These are phyloP conservation scores for Candida dajiaensis DNA, from an alignment of 805 yeast species.

Conservation along the genomic window DNA sequence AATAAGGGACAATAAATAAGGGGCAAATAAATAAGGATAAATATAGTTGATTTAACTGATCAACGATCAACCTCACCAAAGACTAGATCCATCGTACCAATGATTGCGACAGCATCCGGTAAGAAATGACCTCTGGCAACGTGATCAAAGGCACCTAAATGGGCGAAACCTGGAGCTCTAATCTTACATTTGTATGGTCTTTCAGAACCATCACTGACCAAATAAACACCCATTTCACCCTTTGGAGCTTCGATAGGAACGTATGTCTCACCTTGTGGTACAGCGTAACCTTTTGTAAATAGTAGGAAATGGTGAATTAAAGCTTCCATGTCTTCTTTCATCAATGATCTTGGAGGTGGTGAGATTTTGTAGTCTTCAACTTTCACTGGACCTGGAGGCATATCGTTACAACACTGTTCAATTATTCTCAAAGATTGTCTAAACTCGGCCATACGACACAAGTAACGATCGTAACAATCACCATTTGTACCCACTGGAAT, in stretches of 20 bases:
- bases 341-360: constrained; percentile 73
- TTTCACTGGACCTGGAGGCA: constrained; percentile 90
- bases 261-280: constrained; percentile 87
- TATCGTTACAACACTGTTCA: constrained; percentile 83
- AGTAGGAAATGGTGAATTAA: constrained; percentile 83
- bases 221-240: constrained; percentile 91
- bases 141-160: constrained; percentile 83
- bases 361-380: constrained; percentile 84
- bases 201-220: constrained; percentile 84
- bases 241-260: constrained; percentile 92
- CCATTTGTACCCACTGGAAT: constrained; percentile 83
- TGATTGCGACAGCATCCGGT: constrained; percentile 90
- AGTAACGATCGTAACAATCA: constrained; percentile 87
- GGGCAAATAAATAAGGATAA: constrained; percentile 4
- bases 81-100: constrained; percentile 93
- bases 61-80: constrained; percentile 92
- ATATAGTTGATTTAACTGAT: constrained; percentile 6
- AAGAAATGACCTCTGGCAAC: constrained; percentile 79
- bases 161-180: constrained; percentile 93
- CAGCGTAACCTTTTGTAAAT: constrained; percentile 83
- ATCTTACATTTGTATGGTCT: constrained; percentile 90
- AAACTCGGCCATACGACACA: constrained; percentile 86
- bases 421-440: constrained; percentile 86
- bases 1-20: constrained; percentile 7
- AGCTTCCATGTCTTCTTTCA: constrained; percentile 93